Base-by-base conservation (phyloP, 1,284 basidiomycete genomes). In the Cryptococcus floricola region DNA sequence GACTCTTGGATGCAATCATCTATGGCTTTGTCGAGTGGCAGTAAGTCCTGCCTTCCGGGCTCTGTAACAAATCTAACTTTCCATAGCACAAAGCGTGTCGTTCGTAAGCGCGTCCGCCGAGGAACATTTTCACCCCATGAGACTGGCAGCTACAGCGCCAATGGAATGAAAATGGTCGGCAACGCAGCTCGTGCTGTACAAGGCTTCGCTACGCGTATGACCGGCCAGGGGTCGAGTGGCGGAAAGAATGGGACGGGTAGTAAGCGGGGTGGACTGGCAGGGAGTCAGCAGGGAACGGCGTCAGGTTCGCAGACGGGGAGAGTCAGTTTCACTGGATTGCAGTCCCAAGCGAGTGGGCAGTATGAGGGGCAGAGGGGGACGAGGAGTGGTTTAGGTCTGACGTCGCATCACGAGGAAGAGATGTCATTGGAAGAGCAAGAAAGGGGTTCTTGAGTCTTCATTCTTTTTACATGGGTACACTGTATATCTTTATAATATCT, bases 21-120 rank as follows among this genome's bases (percentile, higher is more conserved):
- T 78, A 77, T 48, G 77, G 77, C 38, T 48, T 74, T 8, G 71
- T 78, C 51, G 77, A 78, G 64, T 76, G 71, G 68, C 73, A 75
- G 69, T 71, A 53, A 65, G 69, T 70, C 7, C 27, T 19, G 10
- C 23, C 4, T 27, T 19, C 12, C 42, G 6, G 34, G 13, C 38
- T 16, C 5, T 18, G 8, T 37, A 12, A 34, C 19, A 37, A 39
- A 41, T 47, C 44, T 49, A 25, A 52, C 38, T 19, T 5, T 28
- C 23, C 14, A 9, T 39, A 60, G 58, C 50, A 62, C 60, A 14
- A 62, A 62, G 42, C 44, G 60, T 37, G 60, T 62, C 5, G 57
- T 62, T 14, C 54, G 57, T 13, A 59, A 47, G 28, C 47, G 47
- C 42, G 57, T 59, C 2, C 55, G 57, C 50, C 56, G 54, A 44